Conservation (phyloP, 202 grass and related monocot species). For the Saccharum hybrid region DNA sequence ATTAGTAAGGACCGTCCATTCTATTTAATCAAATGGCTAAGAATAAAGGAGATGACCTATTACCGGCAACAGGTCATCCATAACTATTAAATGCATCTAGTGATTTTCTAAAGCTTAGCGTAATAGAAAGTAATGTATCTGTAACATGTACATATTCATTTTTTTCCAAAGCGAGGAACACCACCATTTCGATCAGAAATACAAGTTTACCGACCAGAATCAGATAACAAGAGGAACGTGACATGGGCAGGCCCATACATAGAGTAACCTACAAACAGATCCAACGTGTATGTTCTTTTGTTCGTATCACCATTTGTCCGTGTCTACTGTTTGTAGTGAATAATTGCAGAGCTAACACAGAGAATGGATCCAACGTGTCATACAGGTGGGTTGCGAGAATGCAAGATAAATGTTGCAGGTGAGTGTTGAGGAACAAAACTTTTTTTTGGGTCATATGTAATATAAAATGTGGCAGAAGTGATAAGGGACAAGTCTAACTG, state of each 20-base stretch:
- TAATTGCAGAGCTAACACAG: not conserved
- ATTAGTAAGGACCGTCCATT: not conserved
- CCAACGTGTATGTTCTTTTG: not conserved
- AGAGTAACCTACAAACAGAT: not conserved
- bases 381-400: not conserved
- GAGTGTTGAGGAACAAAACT: not conserved
- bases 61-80: not conserved
- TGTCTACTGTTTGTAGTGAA: not conserved
- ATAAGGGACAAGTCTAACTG: not conserved
- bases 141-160: not conserved
- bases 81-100: not conserved
- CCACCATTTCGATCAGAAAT: not conserved
- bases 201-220: not conserved
- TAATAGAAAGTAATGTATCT: not conserved
- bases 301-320: not conserved
- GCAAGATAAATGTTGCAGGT: not conserved
- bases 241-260: not conserved
- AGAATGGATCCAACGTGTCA: not conserved
- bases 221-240: not conserved
- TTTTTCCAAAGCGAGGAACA: not conserved
- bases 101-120: not conserved
- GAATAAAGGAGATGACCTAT: not conserved
- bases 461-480: not conserved
- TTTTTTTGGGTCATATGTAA: not conserved
- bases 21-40: slow-evolving; percentile 3